Evolutionary conservation across 805 yeast genomes (phyloP).

Genomic region (Dipodascus albidus): DNA sequence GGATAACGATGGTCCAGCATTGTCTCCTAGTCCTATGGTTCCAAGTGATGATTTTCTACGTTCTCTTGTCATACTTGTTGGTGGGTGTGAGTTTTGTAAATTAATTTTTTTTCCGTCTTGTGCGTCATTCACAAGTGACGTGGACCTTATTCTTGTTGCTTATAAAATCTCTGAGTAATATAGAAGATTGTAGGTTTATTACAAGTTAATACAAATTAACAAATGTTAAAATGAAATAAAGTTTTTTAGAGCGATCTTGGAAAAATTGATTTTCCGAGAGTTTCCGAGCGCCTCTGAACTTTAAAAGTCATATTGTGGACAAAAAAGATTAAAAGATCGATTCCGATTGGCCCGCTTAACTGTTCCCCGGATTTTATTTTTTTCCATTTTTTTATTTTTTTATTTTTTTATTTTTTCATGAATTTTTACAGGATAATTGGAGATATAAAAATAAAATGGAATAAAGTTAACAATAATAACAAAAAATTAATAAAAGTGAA

Average conservation of each 20-base stretch:
- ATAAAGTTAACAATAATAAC: no score
- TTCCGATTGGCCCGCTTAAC: neutral
- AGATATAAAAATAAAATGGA: neutral
- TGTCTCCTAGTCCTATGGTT: constrained; percentile 63
- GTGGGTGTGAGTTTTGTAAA: neutral
- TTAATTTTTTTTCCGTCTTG: neutral
- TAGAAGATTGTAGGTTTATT: no score
- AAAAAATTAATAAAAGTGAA: no score
- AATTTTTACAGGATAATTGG: no score
- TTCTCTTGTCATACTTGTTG: neutral
- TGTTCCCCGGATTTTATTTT: neutral
- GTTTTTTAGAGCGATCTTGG: neutral
- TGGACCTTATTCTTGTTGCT: neutral
- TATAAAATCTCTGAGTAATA: no score
- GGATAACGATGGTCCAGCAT: constrained; percentile 50
- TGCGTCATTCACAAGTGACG: neutral
- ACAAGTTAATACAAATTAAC: no score
- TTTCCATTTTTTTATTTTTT: neutral
- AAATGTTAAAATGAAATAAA: neutral
- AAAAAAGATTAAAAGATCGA: neutral
- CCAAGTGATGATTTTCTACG: constrained; percentile 66
- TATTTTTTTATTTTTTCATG: neutral
- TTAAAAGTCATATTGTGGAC: neutral
- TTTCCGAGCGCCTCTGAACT: neutral
- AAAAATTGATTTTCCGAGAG: neutral